Conservation (phyloP, 139 green algal species). For the Volvox reticuliferus region DNA sequence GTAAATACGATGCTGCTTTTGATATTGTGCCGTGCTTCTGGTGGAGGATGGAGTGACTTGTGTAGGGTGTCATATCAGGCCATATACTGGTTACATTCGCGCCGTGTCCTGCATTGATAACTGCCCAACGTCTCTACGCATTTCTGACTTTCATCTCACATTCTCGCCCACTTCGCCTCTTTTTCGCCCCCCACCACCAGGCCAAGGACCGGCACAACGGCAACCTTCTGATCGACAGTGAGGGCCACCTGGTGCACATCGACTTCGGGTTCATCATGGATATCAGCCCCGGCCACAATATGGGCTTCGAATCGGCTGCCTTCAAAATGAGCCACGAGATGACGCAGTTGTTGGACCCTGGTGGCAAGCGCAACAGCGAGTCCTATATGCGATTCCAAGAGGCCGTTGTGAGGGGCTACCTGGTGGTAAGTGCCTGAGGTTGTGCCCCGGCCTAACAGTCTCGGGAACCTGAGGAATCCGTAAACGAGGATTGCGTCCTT, state of each 20-base stretch:
- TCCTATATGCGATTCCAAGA: conserved; percentile 67
- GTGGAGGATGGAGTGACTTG: too few relatives aligned
- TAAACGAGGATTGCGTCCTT: too few relatives aligned
- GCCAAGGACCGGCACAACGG: conserved; percentile 99
- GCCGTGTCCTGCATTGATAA: too few relatives aligned
- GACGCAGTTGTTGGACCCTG: conserved; percentile 95
- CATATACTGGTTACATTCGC: too few relatives aligned
- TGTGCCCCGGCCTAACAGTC: too few relatives aligned
- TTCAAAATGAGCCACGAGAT: conserved; percentile 99
- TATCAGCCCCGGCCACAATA: conserved; percentile 75
- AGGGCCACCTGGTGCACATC: conserved; percentile 97
- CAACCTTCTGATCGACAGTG: conserved; percentile 94
- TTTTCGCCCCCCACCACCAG: conserved; percentile 58
- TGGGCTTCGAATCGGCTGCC: conserved; percentile 94
- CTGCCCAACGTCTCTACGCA: too few relatives aligned
- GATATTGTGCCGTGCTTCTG: too few relatives aligned
- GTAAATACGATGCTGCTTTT: too few relatives aligned
- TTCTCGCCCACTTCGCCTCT: too few relatives aligned
- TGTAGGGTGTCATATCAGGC: too few relatives aligned
- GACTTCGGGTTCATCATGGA: conserved; percentile 99
- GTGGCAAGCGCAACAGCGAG: conserved; percentile 39
- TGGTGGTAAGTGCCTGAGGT: conserved; percentile 19
- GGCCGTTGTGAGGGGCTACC: conserved; percentile 67
- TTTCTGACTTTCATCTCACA: too few relatives aligned
- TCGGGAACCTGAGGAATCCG: too few relatives aligned